Evolutionary conservation across 73 alveolate species (phyloP).

Genomic region (Stentor coeruleus): DNA sequence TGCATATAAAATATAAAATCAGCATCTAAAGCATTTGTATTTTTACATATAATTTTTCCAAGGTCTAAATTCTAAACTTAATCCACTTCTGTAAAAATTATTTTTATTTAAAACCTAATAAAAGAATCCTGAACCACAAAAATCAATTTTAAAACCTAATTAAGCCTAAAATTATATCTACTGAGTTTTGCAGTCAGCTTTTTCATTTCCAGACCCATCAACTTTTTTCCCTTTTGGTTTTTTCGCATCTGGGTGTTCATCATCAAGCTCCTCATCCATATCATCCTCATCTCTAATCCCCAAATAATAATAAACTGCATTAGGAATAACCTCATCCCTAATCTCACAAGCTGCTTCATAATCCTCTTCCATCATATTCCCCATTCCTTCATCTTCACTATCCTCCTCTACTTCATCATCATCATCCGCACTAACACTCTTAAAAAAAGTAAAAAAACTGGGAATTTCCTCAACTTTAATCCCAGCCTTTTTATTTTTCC

Average conservation of each 20-base stretch:
- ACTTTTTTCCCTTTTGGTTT: not conserved
- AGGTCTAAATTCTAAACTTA: too few species aligned
- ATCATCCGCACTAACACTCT: not conserved
- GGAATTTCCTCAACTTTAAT: not conserved
- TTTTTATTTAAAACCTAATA: too few species aligned
- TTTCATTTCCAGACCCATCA: constrained; percentile 23
- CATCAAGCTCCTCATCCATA: constrained; percentile 1
- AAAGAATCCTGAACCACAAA: too few species aligned
- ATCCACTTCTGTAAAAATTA: too few species aligned
- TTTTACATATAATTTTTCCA: too few species aligned
- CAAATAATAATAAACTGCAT: constrained; percentile 22
- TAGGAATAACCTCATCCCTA: constrained; percentile 19
- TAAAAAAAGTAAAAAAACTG: constrained; percentile 17
- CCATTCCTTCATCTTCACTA: not conserved
- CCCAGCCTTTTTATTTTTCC: constrained; percentile 1
- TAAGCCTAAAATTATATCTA: not conserved
- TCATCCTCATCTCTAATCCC: constrained; percentile 2
- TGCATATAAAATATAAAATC: too few species aligned
- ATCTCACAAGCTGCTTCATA: not conserved
- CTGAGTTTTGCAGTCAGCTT: not conserved
- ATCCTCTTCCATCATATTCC: not conserved
- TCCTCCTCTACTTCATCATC: not conserved
- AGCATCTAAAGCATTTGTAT: too few species aligned
- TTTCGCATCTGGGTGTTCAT: not conserved
- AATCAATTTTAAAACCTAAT: too few species aligned